phyloP scores from a whole-genome alignment of 371 early-diverging fungal species.

The Mucor velutinosus region DNA sequence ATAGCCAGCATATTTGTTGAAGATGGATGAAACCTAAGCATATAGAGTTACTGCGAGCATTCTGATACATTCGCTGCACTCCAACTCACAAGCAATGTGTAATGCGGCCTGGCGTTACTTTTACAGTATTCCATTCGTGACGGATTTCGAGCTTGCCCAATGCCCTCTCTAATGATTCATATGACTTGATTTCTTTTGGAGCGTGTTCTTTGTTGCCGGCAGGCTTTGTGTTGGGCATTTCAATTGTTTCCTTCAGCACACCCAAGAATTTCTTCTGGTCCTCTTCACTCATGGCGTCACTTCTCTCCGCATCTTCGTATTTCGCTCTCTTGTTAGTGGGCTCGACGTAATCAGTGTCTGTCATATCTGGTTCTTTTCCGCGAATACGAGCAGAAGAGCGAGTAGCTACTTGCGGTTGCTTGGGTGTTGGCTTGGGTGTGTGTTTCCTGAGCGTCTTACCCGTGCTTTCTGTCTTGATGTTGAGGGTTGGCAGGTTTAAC shows the following conservation, averaged over 20 bases:
- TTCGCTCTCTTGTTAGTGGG: slow-evolving; percentile 1
- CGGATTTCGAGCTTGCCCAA: slow-evolving; percentile 33
- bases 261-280: slow-evolving; percentile 29
- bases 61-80: not conserved
- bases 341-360: not conserved
- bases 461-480: not conserved
- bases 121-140: slow-evolving; percentile 59
- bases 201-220: slow-evolving; percentile 8
- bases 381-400: slow-evolving; percentile 50
- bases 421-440: slow-evolving; percentile 20
- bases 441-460: slow-evolving; percentile 13
- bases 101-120: slow-evolving; percentile 62
- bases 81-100: slow-evolving; percentile 40
- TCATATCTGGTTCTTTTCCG: slow-evolving; percentile 26
- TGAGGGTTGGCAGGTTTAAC: slow-evolving; percentile 29
- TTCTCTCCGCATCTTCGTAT: slow-evolving; percentile 1
- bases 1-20: slow-evolving; percentile 58
- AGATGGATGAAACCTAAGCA: slow-evolving; percentile 65
- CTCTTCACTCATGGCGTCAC: slow-evolving; percentile 28
- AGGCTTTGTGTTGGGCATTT: slow-evolving; percentile 27
- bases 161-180: slow-evolving; percentile 2
- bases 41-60: not conserved
- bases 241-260: slow-evolving; percentile 19
- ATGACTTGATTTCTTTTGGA: slow-evolving; percentile 8
- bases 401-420: slow-evolving; percentile 24